A percentile compares a stretch with the other conserved stretches of the same genome.
These are phyloP conservation scores for Plectosphaerella plurivora DNA, from an alignment of 2,329 filamentous ascomycete genomes.

Conservation along the genomic window DNA sequence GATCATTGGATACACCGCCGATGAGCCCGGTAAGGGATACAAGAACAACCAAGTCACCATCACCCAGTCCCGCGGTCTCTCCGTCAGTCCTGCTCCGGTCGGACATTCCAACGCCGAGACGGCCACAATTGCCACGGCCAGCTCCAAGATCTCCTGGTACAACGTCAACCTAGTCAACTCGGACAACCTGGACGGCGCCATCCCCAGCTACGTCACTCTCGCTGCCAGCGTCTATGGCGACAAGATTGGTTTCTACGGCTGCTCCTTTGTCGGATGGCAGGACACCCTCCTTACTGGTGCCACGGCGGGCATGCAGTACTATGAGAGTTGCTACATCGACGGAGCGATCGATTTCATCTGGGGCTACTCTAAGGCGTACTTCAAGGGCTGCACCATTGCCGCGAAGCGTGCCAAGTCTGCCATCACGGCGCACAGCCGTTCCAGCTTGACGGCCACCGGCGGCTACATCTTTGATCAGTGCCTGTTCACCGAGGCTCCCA, in stretches of 20 bases:
- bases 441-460: slow-evolving; percentile 33
- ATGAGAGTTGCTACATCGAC: slow-evolving; percentile 34
- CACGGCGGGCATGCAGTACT: slow-evolving; percentile 36
- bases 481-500: slow-evolving; percentile 46
- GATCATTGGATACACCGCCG: slow-evolving; percentile 54
- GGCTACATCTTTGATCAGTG: slow-evolving; percentile 30
- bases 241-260: slow-evolving; percentile 40
- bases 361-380: slow-evolving; percentile 20
- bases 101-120: slow-evolving; percentile 46
- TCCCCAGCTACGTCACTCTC: slow-evolving; percentile 35
- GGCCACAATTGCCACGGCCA: slow-evolving; percentile 37
- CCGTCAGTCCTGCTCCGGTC: not conserved
- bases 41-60: slow-evolving; percentile 52
- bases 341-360: slow-evolving; percentile 46
- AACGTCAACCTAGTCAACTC: slow-evolving; percentile 50
- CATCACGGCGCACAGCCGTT: slow-evolving; percentile 40
- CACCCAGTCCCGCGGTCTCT: slow-evolving; percentile 35
- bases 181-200: slow-evolving; percentile 4
- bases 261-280: slow-evolving; percentile 39
- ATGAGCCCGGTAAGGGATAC: slow-evolving; percentile 40
- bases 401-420: slow-evolving; percentile 19
- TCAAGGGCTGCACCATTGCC: slow-evolving; percentile 22
- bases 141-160: slow-evolving; percentile 46
- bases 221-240: slow-evolving; percentile 37
- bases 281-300: slow-evolving; percentile 42